Evolutionary conservation across 2,329 filamentous ascomycete species (phyloP).

Genomic region (Macrophomina phaseolina): DNA sequence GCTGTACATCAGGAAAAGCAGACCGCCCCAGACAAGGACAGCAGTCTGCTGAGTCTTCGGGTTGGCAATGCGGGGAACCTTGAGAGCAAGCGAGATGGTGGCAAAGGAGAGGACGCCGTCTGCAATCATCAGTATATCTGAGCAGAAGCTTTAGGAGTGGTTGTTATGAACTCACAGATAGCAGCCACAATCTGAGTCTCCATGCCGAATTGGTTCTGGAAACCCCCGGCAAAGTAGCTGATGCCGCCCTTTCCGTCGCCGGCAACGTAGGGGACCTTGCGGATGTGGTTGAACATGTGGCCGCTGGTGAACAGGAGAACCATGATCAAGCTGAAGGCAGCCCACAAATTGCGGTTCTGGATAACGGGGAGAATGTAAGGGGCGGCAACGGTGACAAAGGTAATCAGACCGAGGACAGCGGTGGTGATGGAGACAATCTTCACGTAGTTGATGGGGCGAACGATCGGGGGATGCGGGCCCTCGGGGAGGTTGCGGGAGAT

Average conservation of each 20-base stretch:
- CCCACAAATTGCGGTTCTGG: slow-evolving; percentile 93
- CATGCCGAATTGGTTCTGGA: slow-evolving; percentile 90
- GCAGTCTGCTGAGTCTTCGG: slow-evolving; percentile 78
- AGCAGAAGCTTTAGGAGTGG: neutral
- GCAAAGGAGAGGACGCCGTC: slow-evolving; percentile 86
- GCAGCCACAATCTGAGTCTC: slow-evolving; percentile 95
- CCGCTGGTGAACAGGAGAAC: slow-evolving; percentile 94
- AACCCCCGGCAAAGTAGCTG: slow-evolving; percentile 87
- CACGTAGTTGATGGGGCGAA: slow-evolving; percentile 86
- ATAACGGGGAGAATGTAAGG: slow-evolving; percentile 82
- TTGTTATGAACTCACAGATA: slow-evolving; percentile 72
- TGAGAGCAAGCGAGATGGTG: slow-evolving; percentile 87
- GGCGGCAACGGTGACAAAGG: slow-evolving; percentile 71
- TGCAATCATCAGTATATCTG: slow-evolving; percentile 40
- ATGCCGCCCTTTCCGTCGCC: slow-evolving; percentile 85
- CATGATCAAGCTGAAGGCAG: slow-evolving; percentile 82
- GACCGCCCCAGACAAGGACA: slow-evolving; percentile 77
- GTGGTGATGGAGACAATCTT: slow-evolving; percentile 72
- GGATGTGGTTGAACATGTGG: slow-evolving; percentile 99
- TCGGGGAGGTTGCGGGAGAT: slow-evolving; percentile 78
- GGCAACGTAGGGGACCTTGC: slow-evolving; percentile 90
- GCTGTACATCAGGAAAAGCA: slow-evolving; percentile 86
- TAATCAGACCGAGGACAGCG: slow-evolving; percentile 71
- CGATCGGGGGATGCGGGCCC: slow-evolving; percentile 73
- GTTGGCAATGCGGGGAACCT: slow-evolving; percentile 87